phyloP scores from a whole-genome alignment of 1,139 yeast genomes.

The Geotrichum fermentans region DNA sequence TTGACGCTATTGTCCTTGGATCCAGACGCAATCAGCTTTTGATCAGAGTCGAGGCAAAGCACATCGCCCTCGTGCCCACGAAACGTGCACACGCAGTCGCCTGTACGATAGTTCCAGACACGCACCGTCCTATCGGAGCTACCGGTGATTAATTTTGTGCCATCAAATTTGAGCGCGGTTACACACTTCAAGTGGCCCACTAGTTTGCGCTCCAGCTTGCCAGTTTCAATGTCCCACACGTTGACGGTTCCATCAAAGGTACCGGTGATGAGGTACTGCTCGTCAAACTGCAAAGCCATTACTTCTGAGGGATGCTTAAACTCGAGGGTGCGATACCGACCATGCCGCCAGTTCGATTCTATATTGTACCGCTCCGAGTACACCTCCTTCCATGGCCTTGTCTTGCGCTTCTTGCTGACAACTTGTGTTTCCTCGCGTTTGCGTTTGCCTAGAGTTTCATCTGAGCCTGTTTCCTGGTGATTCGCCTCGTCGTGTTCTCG shows the following conservation, averaged over 20 bases:
- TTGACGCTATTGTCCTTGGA: conserved; percentile 88
- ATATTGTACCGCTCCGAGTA: conserved; percentile 86
- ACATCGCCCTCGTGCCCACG: conserved; percentile 90
- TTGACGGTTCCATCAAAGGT: conserved; percentile 85
- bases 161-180: conserved; percentile 76
- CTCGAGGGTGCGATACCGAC: conserved; percentile 56
- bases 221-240: conserved; percentile 82
- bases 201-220: conserved; percentile 69
- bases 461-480: neutral
- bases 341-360: conserved; percentile 92
- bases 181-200: conserved; percentile 85
- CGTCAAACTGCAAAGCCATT: conserved; percentile 75
- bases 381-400: conserved; percentile 91
- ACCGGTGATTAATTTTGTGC: conserved; percentile 83
- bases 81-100: conserved; percentile 88
- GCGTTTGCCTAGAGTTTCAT: neutral
- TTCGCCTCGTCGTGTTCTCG: neutral
- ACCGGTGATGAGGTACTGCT: conserved; percentile 78
- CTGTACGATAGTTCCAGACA: conserved; percentile 94
- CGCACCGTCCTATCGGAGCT: conserved; percentile 86
- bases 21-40: conserved; percentile 84
- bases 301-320: conserved; percentile 78
- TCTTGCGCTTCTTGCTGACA: neutral
- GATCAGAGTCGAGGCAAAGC: conserved; percentile 63
- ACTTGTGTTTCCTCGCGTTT: neutral